These are phyloP conservation scores for Phytophthora gonapodyides DNA, from an alignment of 352 stramenopile genomes.

Conservation along the genomic window DNA sequence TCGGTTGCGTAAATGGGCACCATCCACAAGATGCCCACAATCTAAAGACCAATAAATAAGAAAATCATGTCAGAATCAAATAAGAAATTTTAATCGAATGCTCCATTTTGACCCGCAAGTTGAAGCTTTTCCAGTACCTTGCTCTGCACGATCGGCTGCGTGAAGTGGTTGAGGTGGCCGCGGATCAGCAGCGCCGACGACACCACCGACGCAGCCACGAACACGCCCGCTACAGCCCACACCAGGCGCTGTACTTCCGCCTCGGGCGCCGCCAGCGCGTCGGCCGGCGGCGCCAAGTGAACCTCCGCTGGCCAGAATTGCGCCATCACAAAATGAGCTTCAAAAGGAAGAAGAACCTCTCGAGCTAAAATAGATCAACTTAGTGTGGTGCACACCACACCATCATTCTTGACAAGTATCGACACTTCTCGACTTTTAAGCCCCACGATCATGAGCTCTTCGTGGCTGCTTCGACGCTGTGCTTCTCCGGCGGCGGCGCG, in stretches of 20 bases:
- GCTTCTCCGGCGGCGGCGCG: conserved; percentile 13
- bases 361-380: conserved; percentile 17
- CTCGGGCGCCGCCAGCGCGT: conserved; percentile 48
- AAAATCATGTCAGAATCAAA: conserved; percentile 15
- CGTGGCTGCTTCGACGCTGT: conserved; percentile 27
- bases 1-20: conserved; percentile 98
- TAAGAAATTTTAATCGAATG: conserved; percentile 6
- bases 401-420: conserved; percentile 6
- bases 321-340: conserved; percentile 14
- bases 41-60: conserved; percentile 57
- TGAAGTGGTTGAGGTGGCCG: conserved; percentile 91
- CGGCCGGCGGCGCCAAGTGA: conserved; percentile 20
- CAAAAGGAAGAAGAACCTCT: conserved; percentile 2
- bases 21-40: conserved; percentile 98
- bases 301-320: conserved; percentile 27
- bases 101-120: neutral
- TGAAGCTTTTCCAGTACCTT: conserved; percentile 70
- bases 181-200: conserved; percentile 92
- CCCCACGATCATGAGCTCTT: conserved; percentile 26
- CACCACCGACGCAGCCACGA: conserved; percentile 87
- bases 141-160: conserved; percentile 93
- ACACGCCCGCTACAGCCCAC: conserved; percentile 90
- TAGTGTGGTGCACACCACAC: conserved; percentile 9
- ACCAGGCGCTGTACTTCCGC: conserved; percentile 68
- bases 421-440: neutral